Evolutionary conservation across 108 stramenopile genomes (phyloP), one percentile per base, ranked within the genome.

Genomic region (Cyclotella baltica): DNA sequence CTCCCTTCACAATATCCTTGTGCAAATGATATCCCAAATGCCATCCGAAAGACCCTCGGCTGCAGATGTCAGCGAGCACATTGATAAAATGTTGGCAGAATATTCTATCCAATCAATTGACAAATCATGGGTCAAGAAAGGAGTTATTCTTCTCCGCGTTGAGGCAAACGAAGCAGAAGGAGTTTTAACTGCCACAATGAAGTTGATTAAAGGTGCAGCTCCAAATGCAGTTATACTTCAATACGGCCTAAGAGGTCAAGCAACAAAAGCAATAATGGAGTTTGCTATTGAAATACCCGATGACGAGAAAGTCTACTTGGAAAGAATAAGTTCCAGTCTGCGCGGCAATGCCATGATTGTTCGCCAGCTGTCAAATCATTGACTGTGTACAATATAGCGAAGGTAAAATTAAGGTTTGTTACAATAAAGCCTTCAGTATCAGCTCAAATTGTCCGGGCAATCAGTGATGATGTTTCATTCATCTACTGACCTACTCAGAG

Each of bases 81-180:
- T 95, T 43, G 87, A 92, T 50, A 71, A 81, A 23, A 77, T 93
- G 35, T 57, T 95, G 20, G 85, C 85, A 31, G 90, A 90, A 58
- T 88, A 88, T 67, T 91, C 90, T 19, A 83, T 92, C 11, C 83
- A 83, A 57, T 91, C 91, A n/a, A 51, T 90, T 4, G 91, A 94
- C 66, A 77, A 71, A 75, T 52, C 81, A 75, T 72, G 89, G 86
- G 69, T 84, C 27, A 43, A 81, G 51, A 75, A 86, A 51, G 84
- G 88, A 51, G 86, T 81, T 16, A 51, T 91, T 3, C 83, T 90
- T 11, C 79, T 93, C 35, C 81, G 92, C 10, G 90, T 96, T 1
- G 94, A 95, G 72, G 83, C 89, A 0, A 73, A 87, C 38, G 86
- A 87, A 47, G 70, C 67, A 37, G 90, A 89, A 57, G 87, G 85